Evolutionary conservation across 2,329 filamentous ascomycete species (phyloP), one percentile per base, ranked within the genome.

Genomic region (Hortaea werneckii): DNA sequence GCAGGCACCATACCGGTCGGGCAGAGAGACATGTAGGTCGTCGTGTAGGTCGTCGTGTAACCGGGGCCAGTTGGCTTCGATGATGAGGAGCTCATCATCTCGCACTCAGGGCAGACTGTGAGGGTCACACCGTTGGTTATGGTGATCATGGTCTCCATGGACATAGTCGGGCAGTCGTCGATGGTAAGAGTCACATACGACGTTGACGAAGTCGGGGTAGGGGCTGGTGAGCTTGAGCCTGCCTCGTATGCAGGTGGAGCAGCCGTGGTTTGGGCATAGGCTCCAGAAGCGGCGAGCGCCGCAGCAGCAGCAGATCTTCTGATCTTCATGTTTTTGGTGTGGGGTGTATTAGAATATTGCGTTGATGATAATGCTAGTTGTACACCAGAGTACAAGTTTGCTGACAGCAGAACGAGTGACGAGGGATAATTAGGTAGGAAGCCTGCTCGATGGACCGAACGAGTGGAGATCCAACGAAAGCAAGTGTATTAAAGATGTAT

Each of bases 1-100:
- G 51, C 53, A 32, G 59, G 57, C 4, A 57, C 57, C 12, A 55
- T 50, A 40, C 59, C 62, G 12, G 61, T 65, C 10, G 59, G 56
- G 58, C 63, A 65, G 5, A 64, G 48, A 9, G 60, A 61, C 40
- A 50, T 40, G 51, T 61, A 65, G 26, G 53, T 55, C 5, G 63
- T 66, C 7, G 62, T 65, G 60, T 65, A 65, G 46, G 60, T 50
- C 29, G 64, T 65, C 28, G 58, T 62, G 54, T 61, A 57, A 39
- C 56, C 55, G 9, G 56, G 49, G 10, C 39, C 43, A 29, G 42
- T n/a, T 34, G 53, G 44, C 8, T 29, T 42, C 7, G 48, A 37
- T 11, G 44, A 37, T 20, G 32, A 13, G 7, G 13, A 27, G 11
- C 5, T 12, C 30, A 34, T 8, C 43, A 52, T 48, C 37, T 58